Conservation (phyloP, 176 grass and related monocot species). For the Avena atlantica region DNA sequence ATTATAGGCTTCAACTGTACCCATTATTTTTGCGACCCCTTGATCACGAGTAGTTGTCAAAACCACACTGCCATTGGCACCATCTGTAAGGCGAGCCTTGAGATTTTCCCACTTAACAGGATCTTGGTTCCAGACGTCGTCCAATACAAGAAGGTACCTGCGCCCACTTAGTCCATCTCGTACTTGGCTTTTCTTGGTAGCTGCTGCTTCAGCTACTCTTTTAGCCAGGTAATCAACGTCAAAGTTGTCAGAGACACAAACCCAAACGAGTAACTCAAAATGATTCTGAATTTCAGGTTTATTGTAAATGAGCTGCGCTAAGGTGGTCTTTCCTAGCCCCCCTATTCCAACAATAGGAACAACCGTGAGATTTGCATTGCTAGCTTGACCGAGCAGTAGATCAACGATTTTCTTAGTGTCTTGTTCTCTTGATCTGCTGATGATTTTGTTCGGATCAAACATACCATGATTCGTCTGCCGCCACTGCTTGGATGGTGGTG, state of each 20-base stretch:
- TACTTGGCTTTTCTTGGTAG: neutral
- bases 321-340: neutral
- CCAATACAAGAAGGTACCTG: neutral
- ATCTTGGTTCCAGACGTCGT: neutral
- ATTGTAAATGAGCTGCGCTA: neutral
- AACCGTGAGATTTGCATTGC: neutral
- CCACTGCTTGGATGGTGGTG: neutral
- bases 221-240: neutral
- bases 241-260: neutral
- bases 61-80: neutral
- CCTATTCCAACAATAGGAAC: neutral
- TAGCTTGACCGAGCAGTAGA: neutral
- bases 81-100: neutral
- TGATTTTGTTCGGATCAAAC: neutral
- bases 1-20: neutral
- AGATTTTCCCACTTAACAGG: neutral
- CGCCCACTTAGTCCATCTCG: neutral
- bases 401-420: neutral
- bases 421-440: neutral
- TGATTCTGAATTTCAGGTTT: neutral
- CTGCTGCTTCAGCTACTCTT: neutral
- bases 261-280: neutral
- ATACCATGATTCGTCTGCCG: neutral
- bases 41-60: constrained; percentile 1
- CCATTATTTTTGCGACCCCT: neutral